Base-by-base conservation (phyloP, 371 early-diverging fungal species). In the Lichtheimia corymbifera region DNA sequence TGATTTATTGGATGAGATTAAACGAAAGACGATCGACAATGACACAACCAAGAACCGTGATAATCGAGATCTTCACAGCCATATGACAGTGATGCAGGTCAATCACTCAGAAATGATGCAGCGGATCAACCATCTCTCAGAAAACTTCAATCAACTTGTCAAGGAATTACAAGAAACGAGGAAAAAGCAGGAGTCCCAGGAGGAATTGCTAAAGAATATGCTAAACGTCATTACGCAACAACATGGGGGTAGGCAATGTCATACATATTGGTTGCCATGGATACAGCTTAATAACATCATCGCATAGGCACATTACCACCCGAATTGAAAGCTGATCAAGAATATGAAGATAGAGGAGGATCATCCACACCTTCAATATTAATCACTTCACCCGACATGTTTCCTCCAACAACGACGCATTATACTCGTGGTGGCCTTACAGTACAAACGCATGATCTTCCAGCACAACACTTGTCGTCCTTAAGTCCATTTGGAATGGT, bases 21-120 rank as follows among this genome's bases (percentile, higher is more conserved):
- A 80, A 15, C 77, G 87, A 49, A 84, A 83, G 71, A 80, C 93
- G 22, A 83, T 91, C 77, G 93, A 94, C 57, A 79, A 89, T 12
- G 82, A 88, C 7, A 91, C 92, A 55, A 76, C 82, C 6, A 70
- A 83, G 55, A 72, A 89, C 45, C 80, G 91, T 59, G 91, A 90
- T 41, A 80, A 81, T 13, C 88, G 88, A n/a, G 93, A 93, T 66
- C 62, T 90, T 30, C 82, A 86, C 22, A 83, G 83, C 0, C 90
- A 91, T 58, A 79, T 92, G 67, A 81, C 88, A 22, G 79, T 89
- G 76, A 75, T 94, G 67, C 90, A 92, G 66, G 78, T 85, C 30
- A 76, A 87, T 12, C 93, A 92, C 63, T 70, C 82, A n/a, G 91
- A 92, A 51, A 80, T 92, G 63, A 69, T 83, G 58, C 87, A 88